These are phyloP conservation scores for Dendryphion nanum DNA, from an alignment of 2,329 filamentous ascomycete genomes.

Conservation along the genomic window DNA sequence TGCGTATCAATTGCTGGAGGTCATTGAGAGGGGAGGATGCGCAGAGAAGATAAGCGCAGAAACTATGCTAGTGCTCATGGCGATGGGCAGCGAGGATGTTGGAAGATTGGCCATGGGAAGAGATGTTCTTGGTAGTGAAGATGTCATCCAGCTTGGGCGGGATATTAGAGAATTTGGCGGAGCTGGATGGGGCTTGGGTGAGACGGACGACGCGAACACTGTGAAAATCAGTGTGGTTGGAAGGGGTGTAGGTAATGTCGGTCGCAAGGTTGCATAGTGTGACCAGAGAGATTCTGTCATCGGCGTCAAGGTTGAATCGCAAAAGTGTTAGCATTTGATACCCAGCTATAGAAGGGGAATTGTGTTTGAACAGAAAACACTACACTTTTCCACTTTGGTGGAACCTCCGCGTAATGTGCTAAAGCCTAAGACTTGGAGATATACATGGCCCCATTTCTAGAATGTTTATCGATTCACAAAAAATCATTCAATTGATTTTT, in stretches of 20 bases:
- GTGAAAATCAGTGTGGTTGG: slow-evolving; percentile 90
- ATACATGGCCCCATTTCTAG: too few species aligned
- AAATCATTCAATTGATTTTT: too few species aligned
- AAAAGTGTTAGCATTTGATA: slow-evolving; percentile 1
- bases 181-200: slow-evolving; percentile 85
- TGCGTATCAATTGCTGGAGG: slow-evolving; percentile 85
- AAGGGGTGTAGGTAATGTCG: slow-evolving; percentile 62
- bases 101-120: slow-evolving; percentile 79
- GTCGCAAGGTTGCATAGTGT: slow-evolving; percentile 18
- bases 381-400: too few species aligned
- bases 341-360: neutral
- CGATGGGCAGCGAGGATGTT: slow-evolving; percentile 96
- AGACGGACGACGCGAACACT: slow-evolving; percentile 49
- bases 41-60: slow-evolving; percentile 69
- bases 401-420: too few species aligned
- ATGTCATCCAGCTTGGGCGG: slow-evolving; percentile 74
- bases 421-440: too few species aligned
- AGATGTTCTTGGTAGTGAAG: slow-evolving; percentile 78
- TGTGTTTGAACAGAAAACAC: too few species aligned
- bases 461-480: too few species aligned
- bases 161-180: slow-evolving; percentile 88
- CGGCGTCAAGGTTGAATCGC: neutral
- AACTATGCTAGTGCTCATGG: slow-evolving; percentile 85
- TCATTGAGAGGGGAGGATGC: slow-evolving; percentile 78
- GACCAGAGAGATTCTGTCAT: too few species aligned